phyloP scores from a whole-genome alignment of 495 filamentous ascomycete species.

The Trichoderma virens region DNA sequence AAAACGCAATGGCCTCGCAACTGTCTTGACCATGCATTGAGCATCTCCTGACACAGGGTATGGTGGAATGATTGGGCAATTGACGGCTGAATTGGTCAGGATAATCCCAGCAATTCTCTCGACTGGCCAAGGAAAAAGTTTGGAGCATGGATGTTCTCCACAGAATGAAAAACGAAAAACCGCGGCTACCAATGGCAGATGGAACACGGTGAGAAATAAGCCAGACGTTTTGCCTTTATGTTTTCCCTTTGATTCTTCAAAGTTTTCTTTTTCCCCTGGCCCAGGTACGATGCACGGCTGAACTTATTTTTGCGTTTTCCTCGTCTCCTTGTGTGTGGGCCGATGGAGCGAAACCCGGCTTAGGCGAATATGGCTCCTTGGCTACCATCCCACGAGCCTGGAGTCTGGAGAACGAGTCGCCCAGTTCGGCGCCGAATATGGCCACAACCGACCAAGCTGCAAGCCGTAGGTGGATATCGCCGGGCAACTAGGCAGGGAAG shows the following conservation, averaged over 20 bases:
- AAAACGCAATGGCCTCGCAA: not conserved
- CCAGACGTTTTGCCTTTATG: not conserved
- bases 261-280: not conserved
- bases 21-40: not conserved
- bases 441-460: not conserved
- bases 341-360: not conserved
- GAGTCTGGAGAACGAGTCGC: slow-evolving; percentile 7
- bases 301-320: not conserved
- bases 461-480: not conserved
- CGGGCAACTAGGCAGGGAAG: not conserved
- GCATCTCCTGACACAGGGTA: not conserved
- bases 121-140: not conserved
- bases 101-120: not conserved
- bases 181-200: not conserved
- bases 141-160: not conserved
- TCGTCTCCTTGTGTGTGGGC: not conserved
- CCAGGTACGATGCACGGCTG: not conserved
- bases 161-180: not conserved
- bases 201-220: not conserved
- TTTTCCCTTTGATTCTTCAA: not conserved
- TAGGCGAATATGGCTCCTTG: not conserved
- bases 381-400: not conserved
- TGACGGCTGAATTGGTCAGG: not conserved
- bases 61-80: not conserved
- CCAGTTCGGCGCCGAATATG: not conserved